A percentile compares a stretch with the other conserved stretches of the same genome.
Conservation (phyloP, 78 protist species). For the Isochrysis galbana region DNA sequence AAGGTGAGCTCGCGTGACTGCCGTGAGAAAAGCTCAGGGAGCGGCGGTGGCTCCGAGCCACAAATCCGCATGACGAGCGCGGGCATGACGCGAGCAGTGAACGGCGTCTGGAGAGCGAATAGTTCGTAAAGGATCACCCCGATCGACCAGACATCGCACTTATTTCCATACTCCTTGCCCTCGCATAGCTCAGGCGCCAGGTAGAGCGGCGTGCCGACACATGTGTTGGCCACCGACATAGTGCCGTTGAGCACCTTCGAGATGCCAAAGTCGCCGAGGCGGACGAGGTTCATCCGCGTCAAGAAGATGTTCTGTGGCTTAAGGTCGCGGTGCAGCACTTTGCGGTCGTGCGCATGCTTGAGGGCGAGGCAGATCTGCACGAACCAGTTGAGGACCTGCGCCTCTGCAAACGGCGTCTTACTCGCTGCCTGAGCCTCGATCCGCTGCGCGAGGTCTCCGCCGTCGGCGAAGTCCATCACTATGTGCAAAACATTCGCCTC, state of each 20-base stretch:
- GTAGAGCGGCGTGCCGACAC: constrained; percentile 60
- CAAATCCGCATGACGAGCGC: constrained; percentile 35
- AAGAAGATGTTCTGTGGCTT: constrained; percentile 72
- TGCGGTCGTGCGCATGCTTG: constrained; percentile 60
- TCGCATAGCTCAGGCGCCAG: constrained; percentile 67
- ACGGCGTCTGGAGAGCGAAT: constrained; percentile 28
- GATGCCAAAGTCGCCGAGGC: constrained; percentile 78
- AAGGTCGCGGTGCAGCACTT: constrained; percentile 75
- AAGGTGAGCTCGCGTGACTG: not conserved
- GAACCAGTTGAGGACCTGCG: constrained; percentile 60
- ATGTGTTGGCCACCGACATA: constrained; percentile 31
- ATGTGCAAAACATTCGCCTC: constrained; percentile 25
- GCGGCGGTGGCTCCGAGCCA: not conserved
- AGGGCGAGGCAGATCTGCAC: constrained; percentile 68
- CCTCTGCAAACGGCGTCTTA: constrained; percentile 17
- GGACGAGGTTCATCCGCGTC: constrained; percentile 41
- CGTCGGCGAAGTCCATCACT: constrained; percentile 61
- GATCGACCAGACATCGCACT: constrained; percentile 71
- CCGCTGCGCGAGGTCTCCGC: constrained; percentile 61
- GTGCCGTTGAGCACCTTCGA: constrained; percentile 35
- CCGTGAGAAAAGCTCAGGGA: not conserved
- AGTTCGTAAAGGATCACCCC: constrained; percentile 59
- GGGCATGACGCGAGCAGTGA: constrained; percentile 17
- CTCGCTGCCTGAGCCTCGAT: not conserved
- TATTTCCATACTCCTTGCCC: constrained; percentile 54